Evolutionary conservation across 176 grass and related monocot species (phyloP).

Genomic region (Poa annua): DNA sequence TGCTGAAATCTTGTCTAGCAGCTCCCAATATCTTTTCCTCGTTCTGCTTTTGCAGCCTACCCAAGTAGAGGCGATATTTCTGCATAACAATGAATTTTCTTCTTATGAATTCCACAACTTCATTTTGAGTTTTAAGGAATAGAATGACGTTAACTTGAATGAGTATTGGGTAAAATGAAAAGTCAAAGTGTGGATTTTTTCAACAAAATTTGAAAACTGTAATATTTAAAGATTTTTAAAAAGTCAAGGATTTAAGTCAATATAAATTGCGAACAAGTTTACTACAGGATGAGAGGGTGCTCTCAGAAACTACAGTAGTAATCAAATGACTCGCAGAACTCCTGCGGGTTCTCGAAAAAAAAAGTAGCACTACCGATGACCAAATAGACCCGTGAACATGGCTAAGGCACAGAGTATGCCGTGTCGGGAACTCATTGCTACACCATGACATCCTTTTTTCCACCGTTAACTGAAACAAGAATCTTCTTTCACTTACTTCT

Average conservation of each 20-base stretch:
- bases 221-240: conserved; percentile 9
- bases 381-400: conserved; percentile 4
- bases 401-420: neutral
- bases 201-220: neutral
- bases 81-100: conserved; percentile 53
- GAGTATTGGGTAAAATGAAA: conserved; percentile 20
- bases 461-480: conserved; percentile 10
- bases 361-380: neutral
- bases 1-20: conserved; percentile 60
- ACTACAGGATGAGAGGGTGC: neutral
- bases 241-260: neutral
- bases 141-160: conserved; percentile 36
- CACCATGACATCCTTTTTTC: conserved; percentile 20
- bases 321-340: no score
- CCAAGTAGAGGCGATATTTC: conserved; percentile 99
- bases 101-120: conserved; percentile 30
- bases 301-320: conserved; percentile 6
- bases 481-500: conserved; percentile 39
- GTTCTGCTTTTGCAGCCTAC: conserved; percentile 93
- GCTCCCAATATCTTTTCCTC: conserved; percentile 63
- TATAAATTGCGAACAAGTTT: conserved; percentile 27
- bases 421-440: conserved; percentile 5
- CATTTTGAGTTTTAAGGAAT: conserved; percentile 19
- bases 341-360: no score
- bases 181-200: conserved; percentile 31